Evolutionary conservation across 768 basidiomycete species (phyloP), one percentile per base, ranked within the genome.

Genomic region (Pisolithus marmoratus): DNA sequence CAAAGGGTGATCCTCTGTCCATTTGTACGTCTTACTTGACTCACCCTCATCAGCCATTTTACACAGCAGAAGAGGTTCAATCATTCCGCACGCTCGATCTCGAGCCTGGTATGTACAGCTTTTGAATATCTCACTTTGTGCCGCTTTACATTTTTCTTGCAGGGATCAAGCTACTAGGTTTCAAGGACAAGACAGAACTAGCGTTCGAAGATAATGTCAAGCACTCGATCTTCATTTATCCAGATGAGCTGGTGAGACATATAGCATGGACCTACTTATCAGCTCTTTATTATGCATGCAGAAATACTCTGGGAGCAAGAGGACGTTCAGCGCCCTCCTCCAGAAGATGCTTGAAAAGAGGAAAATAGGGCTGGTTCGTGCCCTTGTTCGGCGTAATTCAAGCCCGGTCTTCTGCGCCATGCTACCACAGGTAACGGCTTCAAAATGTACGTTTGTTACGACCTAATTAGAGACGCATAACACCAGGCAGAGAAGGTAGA

Each of bases 101-200:
- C 23, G 78, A 87, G 58, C 87, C 93, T 54, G 80, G 90, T 89
- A 57, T 45, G 74, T 63, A 11, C 37, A 20, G 14, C 20, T 46
- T 12, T 11, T 34, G 5, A 27, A 19, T 5, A 20, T 37, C 46
- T 22, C 8, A 1, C 31, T 29, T n/a, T 29, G 14, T n/a, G 43
- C 7, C 6, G 23, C 2, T 14, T 23, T 15, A 47, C 31, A 22
- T 44, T 27, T 23, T 5, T 20, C 14, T 3, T 46, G 24, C 53
- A 90, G 92, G 85, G 11, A 80, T 99, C 63, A 93, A 87, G 66
- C 82, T 99, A 5, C 82, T 99, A 24, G 96, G 96, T 5, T 98
- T 97, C 74, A 93, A 94, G 64, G 75, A 85, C 49, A 77, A 76
- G 12, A 68, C 67, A 5, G 77, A 86, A 56, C 76, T 98, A 1